These are phyloP conservation scores for Coemansia pectinata DNA, from an alignment of 192 early-diverging fungal species.

Conservation along the genomic window DNA sequence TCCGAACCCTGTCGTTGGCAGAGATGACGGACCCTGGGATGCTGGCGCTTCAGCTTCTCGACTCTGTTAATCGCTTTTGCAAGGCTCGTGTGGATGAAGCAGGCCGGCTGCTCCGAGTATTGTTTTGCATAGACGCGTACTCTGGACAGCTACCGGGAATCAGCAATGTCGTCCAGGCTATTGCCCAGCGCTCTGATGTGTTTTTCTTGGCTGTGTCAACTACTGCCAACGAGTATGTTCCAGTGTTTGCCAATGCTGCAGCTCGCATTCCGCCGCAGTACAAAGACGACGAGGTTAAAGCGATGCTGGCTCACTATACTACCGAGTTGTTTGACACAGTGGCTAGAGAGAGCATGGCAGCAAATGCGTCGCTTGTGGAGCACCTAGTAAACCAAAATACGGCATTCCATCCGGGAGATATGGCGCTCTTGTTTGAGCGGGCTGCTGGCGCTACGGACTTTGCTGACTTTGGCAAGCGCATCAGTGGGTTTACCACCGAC, in stretches of 20 bases:
- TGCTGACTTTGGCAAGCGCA: background rate
- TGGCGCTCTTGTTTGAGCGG: background rate
- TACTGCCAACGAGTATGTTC: background rate
- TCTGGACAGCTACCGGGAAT: background rate
- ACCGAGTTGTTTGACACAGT: background rate
- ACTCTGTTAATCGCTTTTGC: background rate
- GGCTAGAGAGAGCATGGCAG: background rate
- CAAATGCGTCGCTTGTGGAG: background rate
- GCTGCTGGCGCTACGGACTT: background rate
- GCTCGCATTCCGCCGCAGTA: background rate
- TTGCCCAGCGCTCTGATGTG: background rate
- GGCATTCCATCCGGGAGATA: background rate
- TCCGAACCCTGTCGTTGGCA: background rate
- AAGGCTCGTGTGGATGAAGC: background rate
- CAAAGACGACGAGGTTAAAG: background rate
- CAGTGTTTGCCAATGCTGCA: background rate
- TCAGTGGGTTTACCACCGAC: background rate
- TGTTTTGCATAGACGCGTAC: conserved; percentile 7
- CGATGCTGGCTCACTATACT: background rate
- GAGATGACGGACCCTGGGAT: background rate
- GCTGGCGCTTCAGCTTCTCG: background rate
- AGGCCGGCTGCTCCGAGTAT: background rate
- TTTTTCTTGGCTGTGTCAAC: conserved; percentile 3
- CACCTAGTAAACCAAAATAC: background rate
- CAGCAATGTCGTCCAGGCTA: background rate